Evolutionary conservation across 23 red algal species (phyloP).

Genomic region (Gracilaria domingensis): DNA sequence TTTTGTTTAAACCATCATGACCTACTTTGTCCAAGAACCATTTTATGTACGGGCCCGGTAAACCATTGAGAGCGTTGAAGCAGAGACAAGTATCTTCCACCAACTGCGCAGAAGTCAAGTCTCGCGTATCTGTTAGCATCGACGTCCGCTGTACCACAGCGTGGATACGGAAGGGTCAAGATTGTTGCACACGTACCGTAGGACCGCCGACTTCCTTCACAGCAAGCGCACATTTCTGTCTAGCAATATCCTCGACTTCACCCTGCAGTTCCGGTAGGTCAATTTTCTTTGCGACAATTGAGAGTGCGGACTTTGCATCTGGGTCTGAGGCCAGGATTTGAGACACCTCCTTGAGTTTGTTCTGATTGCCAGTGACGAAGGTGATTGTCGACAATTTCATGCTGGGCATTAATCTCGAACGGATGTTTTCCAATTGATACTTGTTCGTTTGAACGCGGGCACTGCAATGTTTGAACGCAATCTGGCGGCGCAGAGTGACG

Average conservation of each 20-base stretch:
- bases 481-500: neutral
- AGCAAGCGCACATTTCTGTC: slow-evolving; percentile 77
- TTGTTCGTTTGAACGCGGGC: neutral
- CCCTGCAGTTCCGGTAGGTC: slow-evolving; percentile 97
- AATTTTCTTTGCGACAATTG: slow-evolving; percentile 60
- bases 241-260: slow-evolving; percentile 77
- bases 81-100: slow-evolving; percentile 94
- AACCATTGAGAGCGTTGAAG: slow-evolving; percentile 86
- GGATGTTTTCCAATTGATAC: neutral
- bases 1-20: slow-evolving; percentile 73
- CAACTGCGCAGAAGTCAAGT: slow-evolving; percentile 26
- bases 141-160: neutral
- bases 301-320: slow-evolving; percentile 29
- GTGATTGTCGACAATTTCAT: slow-evolving; percentile 70
- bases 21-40: slow-evolving; percentile 90
- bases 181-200: slow-evolving; percentile 42
- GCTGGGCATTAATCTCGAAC: neutral
- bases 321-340: slow-evolving; percentile 74
- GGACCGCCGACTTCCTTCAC: slow-evolving; percentile 68
- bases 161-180: neutral
- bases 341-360: slow-evolving; percentile 87
- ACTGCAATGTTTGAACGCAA: neutral
- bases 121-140: neutral
- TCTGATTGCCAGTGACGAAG: slow-evolving; percentile 96
- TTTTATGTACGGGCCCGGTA: slow-evolving; percentile 97